Percentiles rank a stretch among this genome's conserved stretches.
phyloP scores from a whole-genome alignment of 2,329 filamentous ascomycete genomes.

The Bertia moriformis region DNA sequence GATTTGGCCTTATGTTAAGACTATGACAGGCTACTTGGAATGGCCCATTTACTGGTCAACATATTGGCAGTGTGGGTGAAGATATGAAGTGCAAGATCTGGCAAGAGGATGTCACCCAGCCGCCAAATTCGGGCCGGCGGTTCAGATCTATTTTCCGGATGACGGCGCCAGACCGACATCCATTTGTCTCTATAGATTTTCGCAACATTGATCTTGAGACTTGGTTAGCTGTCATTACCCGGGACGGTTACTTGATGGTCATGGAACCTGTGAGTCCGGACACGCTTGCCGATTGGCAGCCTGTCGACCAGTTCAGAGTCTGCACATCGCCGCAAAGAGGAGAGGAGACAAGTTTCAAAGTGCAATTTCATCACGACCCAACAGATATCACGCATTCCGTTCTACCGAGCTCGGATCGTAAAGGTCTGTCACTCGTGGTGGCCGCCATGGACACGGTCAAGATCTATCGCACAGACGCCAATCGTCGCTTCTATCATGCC shows the following conservation, averaged over 20 bases:
- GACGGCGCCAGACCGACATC: conserved; percentile 1
- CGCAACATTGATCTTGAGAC: conserved; percentile 1
- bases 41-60: not conserved
- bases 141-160: conserved; percentile 3
- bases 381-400: conserved; percentile 8
- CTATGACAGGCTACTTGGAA: not conserved
- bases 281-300: conserved; percentile 11
- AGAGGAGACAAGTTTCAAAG: conserved; percentile 8
- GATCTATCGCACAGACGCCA: conserved; percentile 41
- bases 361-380: conserved; percentile 1
- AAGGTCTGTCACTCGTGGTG: conserved; percentile 32
- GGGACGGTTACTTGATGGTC: conserved; percentile 5
- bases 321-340: conserved; percentile 7
- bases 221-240: not conserved
- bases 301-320: conserved; percentile 9
- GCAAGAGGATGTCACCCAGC: conserved; percentile 12
- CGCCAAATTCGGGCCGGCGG: conserved; percentile 9
- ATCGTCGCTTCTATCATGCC: conserved; percentile 47
- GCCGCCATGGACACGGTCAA: conserved; percentile 49
- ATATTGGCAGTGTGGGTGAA: conserved; percentile 3
- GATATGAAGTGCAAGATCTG: conserved; percentile 12
- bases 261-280: conserved; percentile 12
- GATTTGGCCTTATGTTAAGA: too few species aligned
- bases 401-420: conserved; percentile 9
- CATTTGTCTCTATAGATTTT: not conserved